Evolutionary conservation across 2,329 filamentous ascomycete species (phyloP).

Genomic region (Aspergillus piperis): DNA sequence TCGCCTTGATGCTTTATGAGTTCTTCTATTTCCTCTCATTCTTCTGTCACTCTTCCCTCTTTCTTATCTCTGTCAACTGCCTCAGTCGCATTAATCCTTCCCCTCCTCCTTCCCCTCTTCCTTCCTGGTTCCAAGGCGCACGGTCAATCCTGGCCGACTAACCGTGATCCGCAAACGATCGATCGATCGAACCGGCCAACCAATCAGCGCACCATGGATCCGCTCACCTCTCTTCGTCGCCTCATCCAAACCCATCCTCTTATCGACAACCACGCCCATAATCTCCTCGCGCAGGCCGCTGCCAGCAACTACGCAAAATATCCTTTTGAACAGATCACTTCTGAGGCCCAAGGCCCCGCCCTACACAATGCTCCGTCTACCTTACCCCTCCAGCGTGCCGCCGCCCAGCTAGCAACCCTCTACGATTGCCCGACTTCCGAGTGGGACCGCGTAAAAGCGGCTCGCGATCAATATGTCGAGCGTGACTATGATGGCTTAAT

Average conservation of each 20-base stretch:
- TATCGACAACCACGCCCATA: constrained; percentile 54
- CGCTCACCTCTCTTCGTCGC: constrained; percentile 34
- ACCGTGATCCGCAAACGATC: not conserved
- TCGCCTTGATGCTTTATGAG: not conserved
- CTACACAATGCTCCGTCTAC: constrained; percentile 63
- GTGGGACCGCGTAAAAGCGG: constrained; percentile 59
- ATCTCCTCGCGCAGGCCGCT: constrained; percentile 39
- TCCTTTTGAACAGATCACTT: constrained; percentile 65
- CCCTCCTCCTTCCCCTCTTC: not conserved
- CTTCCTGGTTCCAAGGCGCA: not conserved
- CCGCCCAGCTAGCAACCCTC: constrained; percentile 65
- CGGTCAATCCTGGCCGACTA: not conserved
- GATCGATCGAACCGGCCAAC: constrained; percentile 8
- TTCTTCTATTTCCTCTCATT: not conserved
- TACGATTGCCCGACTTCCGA: constrained; percentile 62
- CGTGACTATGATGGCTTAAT: constrained; percentile 60
- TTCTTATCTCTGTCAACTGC: not conserved
- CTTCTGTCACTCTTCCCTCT: not conserved
- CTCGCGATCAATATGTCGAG: constrained; percentile 50
- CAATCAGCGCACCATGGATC: constrained; percentile 23
- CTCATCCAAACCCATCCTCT: constrained; percentile 44
- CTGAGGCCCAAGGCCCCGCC: constrained; percentile 71
- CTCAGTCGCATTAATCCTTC: too few relatives aligned
- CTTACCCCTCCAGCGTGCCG: constrained; percentile 69
- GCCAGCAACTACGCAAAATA: constrained; percentile 38